Evolutionary conservation across 2,329 filamentous ascomycete species (phyloP).

Genomic region (Pseudogymnoascus sp.): DNA sequence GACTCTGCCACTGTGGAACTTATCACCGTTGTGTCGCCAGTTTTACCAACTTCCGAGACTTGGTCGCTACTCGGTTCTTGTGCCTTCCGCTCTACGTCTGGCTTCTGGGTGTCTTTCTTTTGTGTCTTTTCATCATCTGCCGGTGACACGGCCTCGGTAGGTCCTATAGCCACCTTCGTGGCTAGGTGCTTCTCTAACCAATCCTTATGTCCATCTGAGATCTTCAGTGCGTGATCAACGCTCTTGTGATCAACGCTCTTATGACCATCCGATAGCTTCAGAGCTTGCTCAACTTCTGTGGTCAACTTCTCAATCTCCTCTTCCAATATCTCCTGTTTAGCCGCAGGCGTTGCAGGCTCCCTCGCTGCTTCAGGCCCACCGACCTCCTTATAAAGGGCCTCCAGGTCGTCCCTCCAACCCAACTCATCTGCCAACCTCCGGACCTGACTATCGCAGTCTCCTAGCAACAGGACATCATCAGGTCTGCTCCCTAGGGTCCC

Average conservation of each 20-base stretch:
- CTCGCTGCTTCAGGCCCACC: constrained; percentile 55
- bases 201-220: constrained; percentile 27
- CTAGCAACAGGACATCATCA: constrained; percentile 80
- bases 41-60: background rate
- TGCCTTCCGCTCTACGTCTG: background rate
- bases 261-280: constrained; percentile 21
- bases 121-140: background rate
- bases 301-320: constrained; percentile 28
- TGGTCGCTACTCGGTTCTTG: background rate
- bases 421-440: constrained; percentile 70
- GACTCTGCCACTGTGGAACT: background rate
- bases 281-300: constrained; percentile 15
- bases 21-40: background rate
- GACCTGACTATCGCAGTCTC: constrained; percentile 78
- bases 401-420: constrained; percentile 81
- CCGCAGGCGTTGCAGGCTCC: constrained; percentile 36
- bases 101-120: background rate
- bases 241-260: constrained; percentile 23
- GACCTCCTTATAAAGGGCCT: constrained; percentile 63
- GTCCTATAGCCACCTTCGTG: constrained; percentile 8
- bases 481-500: constrained; percentile 68
- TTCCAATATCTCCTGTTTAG: constrained; percentile 26
- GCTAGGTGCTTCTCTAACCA: constrained; percentile 27
- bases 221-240: constrained; percentile 29
- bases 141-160: background rate